Evolutionary conservation across 371 early-diverging fungal species (phyloP).

Genomic region (Smittium mucronatum): DNA sequence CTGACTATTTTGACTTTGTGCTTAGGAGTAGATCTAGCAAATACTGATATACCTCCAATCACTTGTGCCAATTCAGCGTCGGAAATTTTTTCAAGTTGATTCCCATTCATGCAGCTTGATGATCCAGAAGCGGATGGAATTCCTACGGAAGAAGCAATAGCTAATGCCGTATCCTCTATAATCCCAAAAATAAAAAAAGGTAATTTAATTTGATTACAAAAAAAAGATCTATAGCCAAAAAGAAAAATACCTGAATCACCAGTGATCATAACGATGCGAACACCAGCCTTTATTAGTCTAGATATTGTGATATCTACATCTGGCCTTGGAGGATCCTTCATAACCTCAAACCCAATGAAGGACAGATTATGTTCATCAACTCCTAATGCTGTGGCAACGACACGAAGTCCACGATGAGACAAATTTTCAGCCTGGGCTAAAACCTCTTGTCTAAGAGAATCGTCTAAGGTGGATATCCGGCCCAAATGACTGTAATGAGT

Average conservation of each 20-base stretch:
- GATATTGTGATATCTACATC: conserved; percentile 73
- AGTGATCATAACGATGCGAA: conserved; percentile 95
- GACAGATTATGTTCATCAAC: conserved; percentile 66
- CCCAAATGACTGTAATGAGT: conserved; percentile 43
- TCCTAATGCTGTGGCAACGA: conserved; percentile 73
- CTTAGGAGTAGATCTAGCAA: conserved; percentile 87
- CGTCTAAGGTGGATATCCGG: conserved; percentile 36
- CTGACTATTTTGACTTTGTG: conserved; percentile 91
- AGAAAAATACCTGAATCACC: conserved; percentile 53
- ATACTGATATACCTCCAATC: conserved; percentile 64
- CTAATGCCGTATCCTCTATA: conserved; percentile 89
- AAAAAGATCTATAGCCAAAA: background rate
- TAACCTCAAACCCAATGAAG: conserved; percentile 85
- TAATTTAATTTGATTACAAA: background rate
- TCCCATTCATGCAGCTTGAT: conserved; percentile 73
- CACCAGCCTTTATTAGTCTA: conserved; percentile 82
- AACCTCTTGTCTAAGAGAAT: conserved; percentile 35
- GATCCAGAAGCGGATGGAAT: conserved; percentile 56
- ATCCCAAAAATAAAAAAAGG: too few species aligned
- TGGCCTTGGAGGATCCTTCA: conserved; percentile 96
- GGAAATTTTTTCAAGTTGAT: conserved; percentile 77
- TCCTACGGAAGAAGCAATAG: conserved; percentile 86
- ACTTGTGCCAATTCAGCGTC: conserved; percentile 56
- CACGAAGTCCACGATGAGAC: conserved; percentile 72
- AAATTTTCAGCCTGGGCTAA: conserved; percentile 50